A percentile compares a stretch with the other conserved stretches of the same genome.
These are phyloP conservation scores for Zanthoxylum bungeanum DNA, from an alignment of 345 rosid species.

Conservation along the genomic window DNA sequence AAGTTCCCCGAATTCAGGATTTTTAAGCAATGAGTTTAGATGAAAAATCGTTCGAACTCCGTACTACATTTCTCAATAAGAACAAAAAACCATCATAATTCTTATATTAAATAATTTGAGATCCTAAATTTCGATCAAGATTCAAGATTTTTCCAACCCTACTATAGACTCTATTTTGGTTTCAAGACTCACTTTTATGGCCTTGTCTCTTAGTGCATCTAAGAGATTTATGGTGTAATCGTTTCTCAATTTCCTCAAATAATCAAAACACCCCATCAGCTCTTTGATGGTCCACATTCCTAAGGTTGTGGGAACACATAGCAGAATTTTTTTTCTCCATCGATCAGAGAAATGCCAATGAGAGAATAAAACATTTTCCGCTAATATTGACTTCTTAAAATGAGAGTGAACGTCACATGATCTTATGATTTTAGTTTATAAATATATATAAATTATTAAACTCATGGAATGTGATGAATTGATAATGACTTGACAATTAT, in stretches of 20 bases:
- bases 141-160: too few relatives aligned
- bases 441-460: not conserved
- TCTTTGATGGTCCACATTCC: constrained; percentile 2
- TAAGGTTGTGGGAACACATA: not conserved
- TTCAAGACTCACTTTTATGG: too few relatives aligned
- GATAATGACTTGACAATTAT: constrained; percentile 13
- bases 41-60: too few relatives aligned
- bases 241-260: too few relatives aligned
- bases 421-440: not conserved
- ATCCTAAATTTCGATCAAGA: too few relatives aligned
- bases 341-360: not conserved
- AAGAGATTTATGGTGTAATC: not conserved
- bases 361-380: constrained; percentile 13
- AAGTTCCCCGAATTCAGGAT: too few relatives aligned
- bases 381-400: constrained; percentile 22
- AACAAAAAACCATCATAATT: too few relatives aligned
- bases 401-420: constrained; percentile 9
- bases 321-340: not conserved
- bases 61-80: too few relatives aligned
- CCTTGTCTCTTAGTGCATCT: too few relatives aligned
- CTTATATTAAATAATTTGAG: too few relatives aligned
- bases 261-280: constrained; percentile 7
- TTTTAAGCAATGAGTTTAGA: too few relatives aligned
- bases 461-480: constrained; percentile 29
- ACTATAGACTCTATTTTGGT: too few relatives aligned